phyloP scores from a whole-genome alignment of 306 rosid species.

The Mucuna pruriens region DNA sequence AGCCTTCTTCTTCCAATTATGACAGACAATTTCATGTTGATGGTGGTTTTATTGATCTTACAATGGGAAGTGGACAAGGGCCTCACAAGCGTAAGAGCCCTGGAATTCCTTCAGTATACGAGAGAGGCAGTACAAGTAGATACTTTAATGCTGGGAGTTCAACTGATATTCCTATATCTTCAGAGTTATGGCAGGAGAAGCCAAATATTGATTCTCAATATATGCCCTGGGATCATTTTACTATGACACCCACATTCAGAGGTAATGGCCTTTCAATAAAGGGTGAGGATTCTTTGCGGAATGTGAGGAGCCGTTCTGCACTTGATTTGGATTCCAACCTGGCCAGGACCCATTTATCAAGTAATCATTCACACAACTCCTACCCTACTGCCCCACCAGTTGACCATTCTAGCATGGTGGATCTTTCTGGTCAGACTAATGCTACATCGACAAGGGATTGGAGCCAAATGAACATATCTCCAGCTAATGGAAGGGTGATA shows the following conservation, averaged over 20 bases:
- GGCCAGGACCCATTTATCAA: constrained; percentile 61
- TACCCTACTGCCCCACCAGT: constrained; percentile 52
- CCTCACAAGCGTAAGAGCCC: constrained; percentile 88
- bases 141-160: constrained; percentile 68
- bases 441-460: constrained; percentile 62
- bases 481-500: constrained; percentile 60
- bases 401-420: constrained; percentile 57
- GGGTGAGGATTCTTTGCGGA: constrained; percentile 75
- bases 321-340: constrained; percentile 75
- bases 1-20: constrained; percentile 65
- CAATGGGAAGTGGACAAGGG: constrained; percentile 74
- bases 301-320: constrained; percentile 82
- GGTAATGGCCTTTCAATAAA: constrained; percentile 69
- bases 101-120: constrained; percentile 68
- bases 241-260: constrained; percentile 63
- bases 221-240: constrained; percentile 75
- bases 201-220: constrained; percentile 62
- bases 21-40: constrained; percentile 73
- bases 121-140: constrained; percentile 83
- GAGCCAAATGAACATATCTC: constrained; percentile 65
- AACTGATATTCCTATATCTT: constrained; percentile 60
- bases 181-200: constrained; percentile 72
- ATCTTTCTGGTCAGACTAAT: constrained; percentile 60
- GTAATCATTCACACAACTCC: constrained; percentile 53
- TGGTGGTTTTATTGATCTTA: constrained; percentile 70